Percentiles rank a stretch among this genome's conserved stretches.
phyloP scores from a whole-genome alignment of 805 yeast species.

The Pichia rugopelliculosa region DNA sequence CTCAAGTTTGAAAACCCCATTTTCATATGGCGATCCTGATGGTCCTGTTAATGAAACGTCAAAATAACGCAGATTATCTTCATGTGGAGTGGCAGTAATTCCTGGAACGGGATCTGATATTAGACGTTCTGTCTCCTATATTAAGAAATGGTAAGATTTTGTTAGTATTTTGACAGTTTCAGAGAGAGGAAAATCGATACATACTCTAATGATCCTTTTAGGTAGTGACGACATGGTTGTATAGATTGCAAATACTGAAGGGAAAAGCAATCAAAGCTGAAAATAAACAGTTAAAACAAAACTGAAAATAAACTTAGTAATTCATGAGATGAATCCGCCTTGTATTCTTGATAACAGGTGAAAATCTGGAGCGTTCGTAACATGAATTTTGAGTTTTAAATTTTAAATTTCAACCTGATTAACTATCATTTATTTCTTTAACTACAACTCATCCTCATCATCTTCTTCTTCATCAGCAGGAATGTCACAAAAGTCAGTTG shows the following conservation, averaged over 20 bases:
- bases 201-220: constrained; percentile 81
- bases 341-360: no score
- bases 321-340: background rate
- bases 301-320: no score
- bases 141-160: background rate
- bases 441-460: no score
- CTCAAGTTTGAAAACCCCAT: constrained; percentile 74
- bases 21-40: constrained; percentile 79
- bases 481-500: constrained; percentile 20
- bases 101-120: constrained; percentile 96
- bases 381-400: no score
- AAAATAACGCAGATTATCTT: constrained; percentile 87
- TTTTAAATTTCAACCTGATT: no score
- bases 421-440: no score
- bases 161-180: background rate
- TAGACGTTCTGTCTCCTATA: constrained; percentile 81
- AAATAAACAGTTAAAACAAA: background rate
- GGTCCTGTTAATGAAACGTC: constrained; percentile 93
- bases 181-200: constrained; percentile 17
- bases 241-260: background rate
- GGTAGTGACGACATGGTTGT: constrained; percentile 54
- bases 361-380: background rate
- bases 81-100: constrained; percentile 87
- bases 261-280: background rate
- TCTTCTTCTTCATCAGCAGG: background rate